Conservation (phyloP, 495 filamentous ascomycete genomes). For the Podospora anserina region DNA sequence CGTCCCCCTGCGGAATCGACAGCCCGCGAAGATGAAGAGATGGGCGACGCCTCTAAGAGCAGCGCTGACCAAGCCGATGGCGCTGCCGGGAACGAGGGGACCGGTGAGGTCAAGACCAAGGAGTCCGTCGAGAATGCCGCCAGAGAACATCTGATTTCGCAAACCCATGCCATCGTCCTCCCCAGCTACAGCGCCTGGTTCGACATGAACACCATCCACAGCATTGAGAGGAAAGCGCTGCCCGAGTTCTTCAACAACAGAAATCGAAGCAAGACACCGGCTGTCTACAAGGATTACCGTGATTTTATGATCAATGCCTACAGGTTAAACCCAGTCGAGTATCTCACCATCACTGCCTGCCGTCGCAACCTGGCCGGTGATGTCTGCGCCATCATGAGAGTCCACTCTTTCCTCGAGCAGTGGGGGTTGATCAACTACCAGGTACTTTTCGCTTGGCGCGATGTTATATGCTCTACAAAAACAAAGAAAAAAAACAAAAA, state of each 20-base stretch:
- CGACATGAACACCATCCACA: conserved; percentile 89
- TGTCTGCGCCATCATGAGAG: conserved; percentile 97
- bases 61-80: conserved; percentile 47
- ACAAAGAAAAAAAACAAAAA: too few species aligned
- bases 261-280: conserved; percentile 94
- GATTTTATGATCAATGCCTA: conserved; percentile 99
- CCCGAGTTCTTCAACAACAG: conserved; percentile 98
- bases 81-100: conserved; percentile 36
- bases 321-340: conserved; percentile 89
- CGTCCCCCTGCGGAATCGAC: conserved; percentile 67
- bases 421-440: conserved; percentile 99
- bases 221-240: conserved; percentile 84
- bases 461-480: neutral
- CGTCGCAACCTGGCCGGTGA: conserved; percentile 93
- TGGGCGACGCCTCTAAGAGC: conserved; percentile 69
- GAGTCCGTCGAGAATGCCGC: conserved; percentile 79
- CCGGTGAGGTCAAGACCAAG: conserved; percentile 59
- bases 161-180: conserved; percentile 90
- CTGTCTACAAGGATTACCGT: conserved; percentile 98
- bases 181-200: conserved; percentile 98
- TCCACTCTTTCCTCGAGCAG: conserved; percentile 97
- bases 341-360: conserved; percentile 96
- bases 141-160: conserved; percentile 82
- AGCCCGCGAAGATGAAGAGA: conserved; percentile 76
- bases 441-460: conserved; percentile 46